A percentile compares a stretch with the other conserved stretches of the same genome.
Evolutionary conservation across 1,284 basidiomycete species (phyloP).

Genomic region (Rhodotorula sp.): DNA sequence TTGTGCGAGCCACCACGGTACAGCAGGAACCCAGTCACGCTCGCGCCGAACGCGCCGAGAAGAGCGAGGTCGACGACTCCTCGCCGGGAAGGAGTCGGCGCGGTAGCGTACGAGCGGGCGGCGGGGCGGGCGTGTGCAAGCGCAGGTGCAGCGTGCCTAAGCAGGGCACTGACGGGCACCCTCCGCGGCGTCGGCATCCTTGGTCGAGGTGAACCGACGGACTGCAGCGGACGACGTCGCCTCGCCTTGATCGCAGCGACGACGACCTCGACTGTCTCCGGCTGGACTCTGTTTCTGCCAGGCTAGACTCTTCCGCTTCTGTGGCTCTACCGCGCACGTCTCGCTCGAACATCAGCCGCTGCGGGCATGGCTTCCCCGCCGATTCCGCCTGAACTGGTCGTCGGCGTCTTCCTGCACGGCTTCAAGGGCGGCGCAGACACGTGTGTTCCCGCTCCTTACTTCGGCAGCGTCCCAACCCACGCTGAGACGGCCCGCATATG

Average conservation of each 20-base stretch:
- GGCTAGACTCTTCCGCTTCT: too few species aligned
- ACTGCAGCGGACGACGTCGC: too few species aligned
- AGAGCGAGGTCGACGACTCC: slow-evolving; percentile 26
- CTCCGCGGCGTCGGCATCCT: slow-evolving; percentile 7
- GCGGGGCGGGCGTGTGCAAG: neutral
- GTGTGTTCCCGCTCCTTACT: neutral
- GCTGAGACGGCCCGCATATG: neutral
- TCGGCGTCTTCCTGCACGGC: slow-evolving; percentile 37
- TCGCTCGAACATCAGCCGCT: too few species aligned
- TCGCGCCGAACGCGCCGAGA: slow-evolving; percentile 26
- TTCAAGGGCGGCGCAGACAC: slow-evolving; percentile 42
- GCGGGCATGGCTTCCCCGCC: neutral
- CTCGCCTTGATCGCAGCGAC: too few species aligned
- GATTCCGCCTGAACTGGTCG: slow-evolving; percentile 17
- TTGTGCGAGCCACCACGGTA: neutral
- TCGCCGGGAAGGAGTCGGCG: slow-evolving; percentile 12
- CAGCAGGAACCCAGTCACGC: slow-evolving; percentile 29
- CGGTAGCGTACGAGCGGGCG: neutral
- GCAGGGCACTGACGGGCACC: neutral
- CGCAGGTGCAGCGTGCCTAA: neutral
- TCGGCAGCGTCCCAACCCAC: neutral
- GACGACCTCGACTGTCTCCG: too few species aligned
- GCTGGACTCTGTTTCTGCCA: too few species aligned
- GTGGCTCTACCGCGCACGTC: too few species aligned
- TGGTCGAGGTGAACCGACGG: neutral